Percentiles rank a stretch among this genome's conserved stretches.
Conservation (phyloP, 2,329 filamentous ascomycete genomes). For the Tolypocladium ovalisporum region DNA sequence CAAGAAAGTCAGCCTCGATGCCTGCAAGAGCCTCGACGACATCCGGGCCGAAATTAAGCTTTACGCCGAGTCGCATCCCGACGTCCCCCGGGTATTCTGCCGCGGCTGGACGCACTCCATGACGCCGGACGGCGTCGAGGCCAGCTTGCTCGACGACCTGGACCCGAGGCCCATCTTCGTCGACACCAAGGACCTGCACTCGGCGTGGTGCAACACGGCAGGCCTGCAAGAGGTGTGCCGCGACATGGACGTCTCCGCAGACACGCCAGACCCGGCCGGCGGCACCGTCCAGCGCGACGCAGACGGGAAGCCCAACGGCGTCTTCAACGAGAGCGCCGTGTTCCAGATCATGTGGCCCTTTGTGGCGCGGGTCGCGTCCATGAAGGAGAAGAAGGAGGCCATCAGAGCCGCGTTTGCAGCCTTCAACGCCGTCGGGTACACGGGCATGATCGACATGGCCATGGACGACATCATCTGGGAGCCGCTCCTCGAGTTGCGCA, state of each 20-base stretch:
- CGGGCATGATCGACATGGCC: slow-evolving; percentile 47
- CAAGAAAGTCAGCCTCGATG: slow-evolving; percentile 36
- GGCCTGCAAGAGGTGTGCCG: slow-evolving; percentile 32
- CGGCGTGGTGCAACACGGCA: slow-evolving; percentile 43
- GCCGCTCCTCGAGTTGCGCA: slow-evolving; percentile 32
- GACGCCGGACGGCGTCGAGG: slow-evolving; percentile 33
- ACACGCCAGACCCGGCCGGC: slow-evolving; percentile 34
- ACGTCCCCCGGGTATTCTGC: slow-evolving; percentile 37
- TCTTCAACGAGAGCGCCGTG: slow-evolving; percentile 41
- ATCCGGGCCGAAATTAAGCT: slow-evolving; percentile 33
- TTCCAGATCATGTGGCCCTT: slow-evolving; percentile 45
- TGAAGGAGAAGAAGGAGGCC: slow-evolving; percentile 35
- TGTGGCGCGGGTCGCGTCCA: slow-evolving; percentile 33
- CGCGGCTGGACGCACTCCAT: slow-evolving; percentile 45
- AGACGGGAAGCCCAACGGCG: slow-evolving; percentile 34
- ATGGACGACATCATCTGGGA: slow-evolving; percentile 49
- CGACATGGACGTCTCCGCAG: slow-evolving; percentile 27
- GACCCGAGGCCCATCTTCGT: slow-evolving; percentile 44
- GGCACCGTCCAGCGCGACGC: slow-evolving; percentile 40
- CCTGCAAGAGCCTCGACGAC: slow-evolving; percentile 36
- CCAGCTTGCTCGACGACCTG: slow-evolving; percentile 35
- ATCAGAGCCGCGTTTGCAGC: slow-evolving; percentile 36
- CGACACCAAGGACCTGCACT: slow-evolving; percentile 46
- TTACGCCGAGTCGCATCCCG: slow-evolving; percentile 34
- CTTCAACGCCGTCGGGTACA: slow-evolving; percentile 42